A percentile compares a stretch with the other conserved stretches of the same genome.
These are phyloP conservation scores for Ascoidea rubescens DNA, from an alignment of 805 yeast genomes.

Conservation along the genomic window DNA sequence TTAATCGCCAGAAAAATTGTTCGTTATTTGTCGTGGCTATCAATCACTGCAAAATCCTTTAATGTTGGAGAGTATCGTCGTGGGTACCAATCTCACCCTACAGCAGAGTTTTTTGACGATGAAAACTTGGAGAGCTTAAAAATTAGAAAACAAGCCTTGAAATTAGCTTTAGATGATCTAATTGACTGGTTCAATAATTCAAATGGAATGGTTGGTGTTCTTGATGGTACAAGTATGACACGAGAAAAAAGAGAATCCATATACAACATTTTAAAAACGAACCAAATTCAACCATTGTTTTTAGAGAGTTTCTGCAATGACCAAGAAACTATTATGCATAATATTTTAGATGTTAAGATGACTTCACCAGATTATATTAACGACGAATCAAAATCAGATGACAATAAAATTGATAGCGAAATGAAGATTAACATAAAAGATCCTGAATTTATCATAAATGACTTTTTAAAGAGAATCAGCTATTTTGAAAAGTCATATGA, in stretches of 20 bases:
- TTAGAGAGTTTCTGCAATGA: conserved; percentile 88
- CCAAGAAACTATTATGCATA: conserved; percentile 59
- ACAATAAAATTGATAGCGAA: too few relatives aligned
- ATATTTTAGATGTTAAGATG: conserved; percentile 75
- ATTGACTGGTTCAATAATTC: conserved; percentile 74
- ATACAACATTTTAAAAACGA: conserved; percentile 42
- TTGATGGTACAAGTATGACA: conserved; percentile 90
- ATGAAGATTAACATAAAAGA: conserved; percentile 29
- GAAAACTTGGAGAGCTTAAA: conserved; percentile 49
- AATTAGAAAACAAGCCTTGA: conserved; percentile 55
- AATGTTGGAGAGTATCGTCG: conserved; percentile 84
- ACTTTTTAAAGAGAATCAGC: conserved; percentile 59
- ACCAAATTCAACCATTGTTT: conserved; percentile 77
- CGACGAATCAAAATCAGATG: too few relatives aligned
- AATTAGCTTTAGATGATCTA: conserved; percentile 64
- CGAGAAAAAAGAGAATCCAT: conserved; percentile 54
- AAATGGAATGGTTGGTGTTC: conserved; percentile 78
- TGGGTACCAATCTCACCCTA: conserved; percentile 40
- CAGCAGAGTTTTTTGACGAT: conserved; percentile 70
- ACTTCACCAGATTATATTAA: conserved; percentile 64
- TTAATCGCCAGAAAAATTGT: conserved; percentile 89
- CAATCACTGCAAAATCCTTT: conserved; percentile 75
- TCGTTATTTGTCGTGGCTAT: conserved; percentile 83
- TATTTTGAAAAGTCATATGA: conserved; percentile 67
- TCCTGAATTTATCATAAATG: conserved; percentile 57